Base-by-base conservation (phyloP, 192 early-diverging fungal species). In the Oehlia diaphana region DNA sequence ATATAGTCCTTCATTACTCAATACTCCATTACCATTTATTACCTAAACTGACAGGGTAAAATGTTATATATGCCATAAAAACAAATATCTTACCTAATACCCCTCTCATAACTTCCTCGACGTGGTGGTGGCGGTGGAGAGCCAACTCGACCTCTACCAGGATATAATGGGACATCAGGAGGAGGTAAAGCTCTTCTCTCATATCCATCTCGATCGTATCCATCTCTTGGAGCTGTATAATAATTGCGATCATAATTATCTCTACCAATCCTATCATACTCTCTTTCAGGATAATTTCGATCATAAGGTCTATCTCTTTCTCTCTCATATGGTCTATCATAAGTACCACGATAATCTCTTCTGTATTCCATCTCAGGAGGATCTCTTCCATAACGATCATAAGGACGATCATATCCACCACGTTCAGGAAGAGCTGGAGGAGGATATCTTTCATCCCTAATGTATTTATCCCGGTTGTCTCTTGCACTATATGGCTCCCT, bases 351-450 rank as follows among this genome's bases (percentile, higher is more conserved):
- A 76, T 65, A 76, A 26, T 76, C 75, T 76, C 75, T 76, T 65
- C 75, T 76, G 33, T 76, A 76, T 65, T 76, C 75, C 3, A 65
- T 1, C 6, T 76, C 75, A 23, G 50, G 49, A n/a, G 75, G 75
- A 35, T 76, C 75, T 63, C 75, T 63, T 64, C 62, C 62, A 76
- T 76, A 76, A 23, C 75, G 75, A 76, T 76, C 75, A 42, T 76
- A 76, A 21, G 75, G 39, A 31, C 62, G 75, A 65, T 65, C 62
- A 65, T 76, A 63, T 23, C 39, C 58, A 16, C 62, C 21, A 65
- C 63, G 75, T 47, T 76, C 75, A 23, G 39, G 33, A 65, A 53
- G 75, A n/a, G 75, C 21, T 65, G 75, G 63, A 37, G 35, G 61
- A 39, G 39, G 62, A 76, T 65, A 76, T 39, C 75, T 76, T 65